phyloP scores from a whole-genome alignment of 2,329 filamentous ascomycete species.

The Pseudopyricularia javanii region DNA sequence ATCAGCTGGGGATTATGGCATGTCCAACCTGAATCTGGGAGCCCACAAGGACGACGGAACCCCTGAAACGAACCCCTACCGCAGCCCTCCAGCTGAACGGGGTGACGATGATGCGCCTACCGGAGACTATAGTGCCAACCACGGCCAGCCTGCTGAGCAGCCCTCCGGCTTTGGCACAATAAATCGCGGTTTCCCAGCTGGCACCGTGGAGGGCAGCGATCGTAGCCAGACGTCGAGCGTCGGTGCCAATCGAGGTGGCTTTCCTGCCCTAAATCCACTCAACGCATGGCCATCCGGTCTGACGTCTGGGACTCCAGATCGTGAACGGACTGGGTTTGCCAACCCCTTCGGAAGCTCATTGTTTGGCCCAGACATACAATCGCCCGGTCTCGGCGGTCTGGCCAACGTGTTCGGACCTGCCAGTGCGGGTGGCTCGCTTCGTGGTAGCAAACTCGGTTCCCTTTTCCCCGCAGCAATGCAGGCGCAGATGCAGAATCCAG shows the following conservation, averaged over 20 bases:
- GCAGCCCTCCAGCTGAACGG: constrained; percentile 72
- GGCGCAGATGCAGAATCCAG: constrained; percentile 69
- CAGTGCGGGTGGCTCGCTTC: constrained; percentile 51
- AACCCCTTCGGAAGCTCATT: constrained; percentile 66
- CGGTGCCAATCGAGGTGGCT: constrained; percentile 53
- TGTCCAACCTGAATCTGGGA: constrained; percentile 46
- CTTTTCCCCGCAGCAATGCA: constrained; percentile 85
- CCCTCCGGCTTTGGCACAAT: constrained; percentile 39
- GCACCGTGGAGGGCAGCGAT: constrained; percentile 61
- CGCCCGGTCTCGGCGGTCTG: constrained; percentile 48
- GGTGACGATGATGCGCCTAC: constrained; percentile 26
- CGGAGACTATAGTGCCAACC: constrained; percentile 36
- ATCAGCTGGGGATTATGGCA: constrained; percentile 46
- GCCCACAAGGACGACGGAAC: constrained; percentile 57
- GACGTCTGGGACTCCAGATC: constrained; percentile 55
- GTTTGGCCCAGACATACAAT: constrained; percentile 71
- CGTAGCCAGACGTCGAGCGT: constrained; percentile 88
- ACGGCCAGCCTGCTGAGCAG: constrained; percentile 30
- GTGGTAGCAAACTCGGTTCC: constrained; percentile 72
- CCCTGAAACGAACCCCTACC: constrained; percentile 92
- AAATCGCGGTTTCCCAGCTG: constrained; percentile 34
- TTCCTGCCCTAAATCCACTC: constrained; percentile 48
- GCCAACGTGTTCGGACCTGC: constrained; percentile 54
- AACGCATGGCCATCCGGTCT: constrained; percentile 47
- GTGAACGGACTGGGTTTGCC: constrained; percentile 43